These are phyloP conservation scores for Lecanicillium sp. DNA, from an alignment of 2,329 filamentous ascomycete species.

Conservation along the genomic window DNA sequence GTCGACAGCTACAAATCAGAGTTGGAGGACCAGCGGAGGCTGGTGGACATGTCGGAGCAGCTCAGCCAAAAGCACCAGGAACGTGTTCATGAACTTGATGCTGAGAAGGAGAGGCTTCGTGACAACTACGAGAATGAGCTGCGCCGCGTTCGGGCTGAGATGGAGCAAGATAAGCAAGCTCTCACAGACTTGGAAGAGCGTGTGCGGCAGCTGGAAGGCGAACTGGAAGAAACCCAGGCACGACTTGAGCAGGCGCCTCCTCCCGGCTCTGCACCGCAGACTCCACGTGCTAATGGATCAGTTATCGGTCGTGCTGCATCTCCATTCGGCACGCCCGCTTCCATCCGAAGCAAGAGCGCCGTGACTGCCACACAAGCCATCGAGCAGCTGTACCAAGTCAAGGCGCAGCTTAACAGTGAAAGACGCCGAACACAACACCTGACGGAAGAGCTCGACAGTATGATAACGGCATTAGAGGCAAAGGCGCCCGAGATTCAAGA, in stretches of 20 bases:
- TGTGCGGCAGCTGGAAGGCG: slow-evolving; percentile 41
- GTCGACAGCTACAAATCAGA: slow-evolving; percentile 84
- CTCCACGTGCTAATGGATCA: slow-evolving; percentile 52
- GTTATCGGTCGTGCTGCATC: slow-evolving; percentile 45
- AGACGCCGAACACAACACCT: slow-evolving; percentile 69
- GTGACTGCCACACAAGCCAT: slow-evolving; percentile 56
- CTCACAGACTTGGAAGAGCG: slow-evolving; percentile 39
- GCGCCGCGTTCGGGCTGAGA: slow-evolving; percentile 46
- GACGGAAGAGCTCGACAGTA: slow-evolving; percentile 70
- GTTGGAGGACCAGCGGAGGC: slow-evolving; percentile 68
- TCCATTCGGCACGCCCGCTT: slow-evolving; percentile 55
- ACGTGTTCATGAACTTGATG: slow-evolving; percentile 62
- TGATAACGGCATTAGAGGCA: slow-evolving; percentile 76
- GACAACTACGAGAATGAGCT: slow-evolving; percentile 58
- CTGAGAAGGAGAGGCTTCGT: slow-evolving; percentile 49
- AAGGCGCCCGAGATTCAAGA: slow-evolving; percentile 86
- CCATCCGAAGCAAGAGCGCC: slow-evolving; percentile 45
- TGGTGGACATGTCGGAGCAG: slow-evolving; percentile 76
- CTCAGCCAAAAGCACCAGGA: slow-evolving; percentile 65
- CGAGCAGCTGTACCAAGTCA: slow-evolving; percentile 58
- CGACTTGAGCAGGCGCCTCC: slow-evolving; percentile 34
- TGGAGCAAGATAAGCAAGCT: slow-evolving; percentile 45
- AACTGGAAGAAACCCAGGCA: slow-evolving; percentile 46
- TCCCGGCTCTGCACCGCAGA: slow-evolving; percentile 48
- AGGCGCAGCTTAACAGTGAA: slow-evolving; percentile 66